Evolutionary conservation across 2,329 filamentous ascomycete species (phyloP), one percentile per base, ranked within the genome.

Genomic region (Cladosporium sp.): DNA sequence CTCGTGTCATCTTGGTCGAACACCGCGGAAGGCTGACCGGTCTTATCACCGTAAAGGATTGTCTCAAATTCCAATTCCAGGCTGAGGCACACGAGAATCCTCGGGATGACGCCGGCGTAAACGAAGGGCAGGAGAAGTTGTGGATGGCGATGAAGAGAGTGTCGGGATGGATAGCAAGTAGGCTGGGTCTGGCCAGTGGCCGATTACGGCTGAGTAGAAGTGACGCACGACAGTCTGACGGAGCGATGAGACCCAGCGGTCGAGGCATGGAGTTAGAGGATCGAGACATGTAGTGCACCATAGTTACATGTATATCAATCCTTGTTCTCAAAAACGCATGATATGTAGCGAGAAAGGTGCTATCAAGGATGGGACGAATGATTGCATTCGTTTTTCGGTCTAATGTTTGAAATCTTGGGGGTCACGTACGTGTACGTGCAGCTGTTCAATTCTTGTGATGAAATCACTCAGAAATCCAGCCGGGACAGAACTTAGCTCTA

Each of bases 1-100:
- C 93, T 0, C 84, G 94, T 1, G 91, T 97, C 5, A 93, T 99
- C 50, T 80, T 99, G 3, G 88, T 97, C 37, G 94, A 99, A 72
- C 88, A 96, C 70, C 88, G 90, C 58, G 94, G 94, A 13, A 84
- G 84, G 50, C 80, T 99, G 1, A 84, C 83, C 0, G 94, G 94
- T 0, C 80, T 99, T 0, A 90, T 99, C 0, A 99, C 94, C 0
- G 89, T 97, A 61, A 99, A 99, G 73, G 94, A 99, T 71, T 97
- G 94, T 65, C 77, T 99, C 57, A 96, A 94, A 71, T 97, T 96
- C 69, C 93, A 99, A 73, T 96, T 97, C 82, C 95, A 94, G 77
- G 90, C 89, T 0, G 94, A 99, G 73, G 90, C 90, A 8, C 85
- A 88, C 40, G 91, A 94, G 73, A 86, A 90, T 65, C 84, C 83